A percentile compares a stretch with the other conserved stretches of the same genome.
Evolutionary conservation across 495 filamentous ascomycete genomes (phyloP).

Genomic region (Aspergillus ellipticus): DNA sequence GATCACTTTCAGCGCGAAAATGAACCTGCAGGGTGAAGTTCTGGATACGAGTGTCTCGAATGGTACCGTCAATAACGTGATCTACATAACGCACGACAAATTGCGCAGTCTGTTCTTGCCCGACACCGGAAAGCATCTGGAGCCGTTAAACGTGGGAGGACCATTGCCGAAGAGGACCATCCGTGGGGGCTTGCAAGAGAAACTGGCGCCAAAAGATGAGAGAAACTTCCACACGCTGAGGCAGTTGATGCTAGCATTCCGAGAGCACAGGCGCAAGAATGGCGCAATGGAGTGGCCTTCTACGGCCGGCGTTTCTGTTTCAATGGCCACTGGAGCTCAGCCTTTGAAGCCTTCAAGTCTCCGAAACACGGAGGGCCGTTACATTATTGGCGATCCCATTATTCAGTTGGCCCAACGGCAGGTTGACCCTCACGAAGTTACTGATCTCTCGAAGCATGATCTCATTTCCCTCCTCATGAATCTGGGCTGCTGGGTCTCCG

Average conservation of each 20-base stretch:
- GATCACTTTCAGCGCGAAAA: slow-evolving; percentile 76
- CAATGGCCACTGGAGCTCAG: slow-evolving; percentile 25
- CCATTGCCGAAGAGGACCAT: slow-evolving; percentile 12
- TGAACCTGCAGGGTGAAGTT: slow-evolving; percentile 63
- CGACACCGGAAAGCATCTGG: slow-evolving; percentile 2
- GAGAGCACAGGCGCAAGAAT: slow-evolving; percentile 32
- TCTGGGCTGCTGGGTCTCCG: slow-evolving; percentile 68
- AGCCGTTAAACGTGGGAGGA: slow-evolving; percentile 40
- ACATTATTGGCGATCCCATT: slow-evolving; percentile 50
- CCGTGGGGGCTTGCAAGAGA: slow-evolving; percentile 16
- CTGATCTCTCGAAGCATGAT: slow-evolving; percentile 32
- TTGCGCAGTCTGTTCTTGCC: slow-evolving; percentile 49
- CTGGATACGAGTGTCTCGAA: slow-evolving; percentile 67
- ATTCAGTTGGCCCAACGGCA: slow-evolving; percentile 38
- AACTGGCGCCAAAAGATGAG: slow-evolving; percentile 32
- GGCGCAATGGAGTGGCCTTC: slow-evolving; percentile 38
- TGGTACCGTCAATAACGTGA: slow-evolving; percentile 69
- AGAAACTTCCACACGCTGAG: slow-evolving; percentile 38
- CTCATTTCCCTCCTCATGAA: slow-evolving; percentile 70
- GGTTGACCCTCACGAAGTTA: slow-evolving; percentile 37
- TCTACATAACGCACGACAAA: slow-evolving; percentile 62
- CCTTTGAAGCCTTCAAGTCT: slow-evolving; percentile 28
- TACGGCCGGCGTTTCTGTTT: slow-evolving; percentile 22
- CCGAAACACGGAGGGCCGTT: slow-evolving; percentile 26
- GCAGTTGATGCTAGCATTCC: slow-evolving; percentile 41